A percentile compares a stretch with the other conserved stretches of the same genome.
Evolutionary conservation across 768 basidiomycete species (phyloP).

Genomic region (Lactifluus pinguis): DNA sequence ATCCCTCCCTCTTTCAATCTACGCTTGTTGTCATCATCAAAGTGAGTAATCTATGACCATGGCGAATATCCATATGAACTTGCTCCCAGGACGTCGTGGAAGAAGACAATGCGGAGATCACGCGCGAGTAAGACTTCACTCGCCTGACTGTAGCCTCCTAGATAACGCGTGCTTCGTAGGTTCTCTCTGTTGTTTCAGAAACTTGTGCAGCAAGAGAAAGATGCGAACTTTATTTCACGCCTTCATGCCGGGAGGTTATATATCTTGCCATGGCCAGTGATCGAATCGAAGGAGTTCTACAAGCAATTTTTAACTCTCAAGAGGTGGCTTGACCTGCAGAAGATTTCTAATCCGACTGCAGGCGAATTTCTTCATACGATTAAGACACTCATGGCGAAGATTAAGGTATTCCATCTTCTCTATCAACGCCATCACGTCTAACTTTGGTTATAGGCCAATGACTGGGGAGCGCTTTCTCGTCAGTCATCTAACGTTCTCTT

Average conservation of each 20-base stretch:
- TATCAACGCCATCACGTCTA: too few species aligned
- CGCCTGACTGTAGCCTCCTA: too few species aligned
- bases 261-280: conserved; percentile 59
- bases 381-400: too few species aligned
- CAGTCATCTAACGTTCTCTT: too few species aligned
- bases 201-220: conserved; percentile 54
- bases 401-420: too few species aligned
- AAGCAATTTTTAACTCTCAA: conserved; percentile 44
- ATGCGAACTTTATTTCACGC: conserved; percentile 52
- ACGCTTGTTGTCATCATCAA: too few species aligned
- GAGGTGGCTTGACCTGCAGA: conserved; percentile 38
- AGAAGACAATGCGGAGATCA: conserved; percentile 48
- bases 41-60: too few species aligned
- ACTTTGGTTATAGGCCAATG: too few species aligned
- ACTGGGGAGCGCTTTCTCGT: too few species aligned
- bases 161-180: conserved; percentile 25
- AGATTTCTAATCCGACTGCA: conserved; percentile 38
- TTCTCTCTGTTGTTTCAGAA: conserved; percentile 49
- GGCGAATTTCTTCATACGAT: too few species aligned
- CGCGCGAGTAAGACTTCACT: conserved; percentile 50
- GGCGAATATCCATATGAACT: conserved; percentile 26
- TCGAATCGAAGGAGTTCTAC: too few species aligned
- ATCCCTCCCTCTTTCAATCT: too few species aligned
- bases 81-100: conserved; percentile 48
- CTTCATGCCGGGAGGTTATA: conserved; percentile 46